Base-by-base conservation (phyloP, 148 eudicot species). In the Linanthus parryae region DNA sequence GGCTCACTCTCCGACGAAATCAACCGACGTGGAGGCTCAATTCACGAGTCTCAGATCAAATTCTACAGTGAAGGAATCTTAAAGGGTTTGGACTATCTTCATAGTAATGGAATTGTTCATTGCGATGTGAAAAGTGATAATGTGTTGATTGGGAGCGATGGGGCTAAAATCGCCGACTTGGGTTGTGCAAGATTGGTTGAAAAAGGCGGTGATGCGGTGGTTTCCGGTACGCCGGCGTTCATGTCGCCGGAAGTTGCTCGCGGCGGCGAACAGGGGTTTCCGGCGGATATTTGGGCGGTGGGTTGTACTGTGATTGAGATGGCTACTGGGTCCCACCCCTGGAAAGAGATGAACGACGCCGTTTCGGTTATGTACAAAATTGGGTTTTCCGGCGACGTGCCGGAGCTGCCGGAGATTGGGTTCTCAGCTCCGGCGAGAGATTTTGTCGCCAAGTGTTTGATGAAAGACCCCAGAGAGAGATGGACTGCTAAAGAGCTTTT, bases 201-300 rank as follows among this genome's bases (percentile, higher is more conserved):
- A 0, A 34, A 58, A 35, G 18, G 52, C 29, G 10, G 50, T 48
- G 14, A 24, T 40, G 2, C 44, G 2, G 52, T 26, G 2, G 29
- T 72, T 57, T 64, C 78, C 25, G 84, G 84, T 4, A 74, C 84
- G 1, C 84, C 80, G 28, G 58, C 57, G 14, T 79, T 48, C 52
- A 79, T 79, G 84, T 77, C 80, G 38, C 84, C 84, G 14, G 84
- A 79, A 43, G 80, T 71, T 22, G 84, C 80, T 0, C 56, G 84
- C 0, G 84, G 80, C 0, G 74, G 71, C 25, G 61, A 62, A 12
- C 84, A 71, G 47, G 71, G 80, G 39, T 71, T 54, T 39, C 38
- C 65, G 1, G 74, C 80, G 17, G 84, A 79, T 38, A 52, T 79
- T 0, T 79, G 80, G 80, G 69, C 80, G 3, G 31, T 80, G 8